These are phyloP conservation scores for Globomyces pollinis-pini DNA, from an alignment of 192 early-diverging fungal genomes.

Conservation along the genomic window DNA sequence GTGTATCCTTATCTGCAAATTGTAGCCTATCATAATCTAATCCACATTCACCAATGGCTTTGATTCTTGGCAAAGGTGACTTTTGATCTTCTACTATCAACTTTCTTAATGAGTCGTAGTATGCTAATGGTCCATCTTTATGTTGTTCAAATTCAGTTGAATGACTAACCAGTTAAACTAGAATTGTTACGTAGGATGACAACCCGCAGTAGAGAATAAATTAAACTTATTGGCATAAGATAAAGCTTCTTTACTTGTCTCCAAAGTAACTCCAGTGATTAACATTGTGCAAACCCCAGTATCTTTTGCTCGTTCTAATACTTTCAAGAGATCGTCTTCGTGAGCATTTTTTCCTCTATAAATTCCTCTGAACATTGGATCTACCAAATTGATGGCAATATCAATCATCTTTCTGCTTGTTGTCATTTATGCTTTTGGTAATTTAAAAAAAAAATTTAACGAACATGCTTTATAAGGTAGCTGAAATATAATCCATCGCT, in stretches of 20 bases:
- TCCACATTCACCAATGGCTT: constrained; percentile 93
- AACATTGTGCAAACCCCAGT: constrained; percentile 72
- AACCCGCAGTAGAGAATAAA: constrained; percentile 72
- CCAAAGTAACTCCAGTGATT: constrained; percentile 54
- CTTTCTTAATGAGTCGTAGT: constrained; percentile 11
- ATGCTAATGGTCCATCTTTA: constrained; percentile 10
- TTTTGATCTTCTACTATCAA: constrained; percentile 14
- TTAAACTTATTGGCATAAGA: constrained; percentile 40
- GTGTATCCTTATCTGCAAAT: constrained; percentile 69
- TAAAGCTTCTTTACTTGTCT: constrained; percentile 42
- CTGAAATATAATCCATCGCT: too few relatives aligned
- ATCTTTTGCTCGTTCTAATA: constrained; percentile 57
- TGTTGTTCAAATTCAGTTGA: constrained; percentile 61
- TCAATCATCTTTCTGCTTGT: constrained; percentile 31
- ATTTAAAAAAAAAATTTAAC: too few relatives aligned
- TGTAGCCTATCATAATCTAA: constrained; percentile 90
- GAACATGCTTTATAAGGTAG: too few relatives aligned
- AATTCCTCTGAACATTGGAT: constrained; percentile 72
- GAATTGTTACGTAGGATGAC: constrained; percentile 89
- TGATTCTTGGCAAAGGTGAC: constrained; percentile 40
- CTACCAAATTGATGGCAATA: constrained; percentile 84
- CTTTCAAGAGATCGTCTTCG: constrained; percentile 29
- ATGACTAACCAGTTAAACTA: too few relatives aligned
- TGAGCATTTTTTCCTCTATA: constrained; percentile 77
- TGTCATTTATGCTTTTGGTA: too few relatives aligned